Base-by-base conservation (phyloP, 176 grass and related monocot species). In the Raddia guianensis region DNA sequence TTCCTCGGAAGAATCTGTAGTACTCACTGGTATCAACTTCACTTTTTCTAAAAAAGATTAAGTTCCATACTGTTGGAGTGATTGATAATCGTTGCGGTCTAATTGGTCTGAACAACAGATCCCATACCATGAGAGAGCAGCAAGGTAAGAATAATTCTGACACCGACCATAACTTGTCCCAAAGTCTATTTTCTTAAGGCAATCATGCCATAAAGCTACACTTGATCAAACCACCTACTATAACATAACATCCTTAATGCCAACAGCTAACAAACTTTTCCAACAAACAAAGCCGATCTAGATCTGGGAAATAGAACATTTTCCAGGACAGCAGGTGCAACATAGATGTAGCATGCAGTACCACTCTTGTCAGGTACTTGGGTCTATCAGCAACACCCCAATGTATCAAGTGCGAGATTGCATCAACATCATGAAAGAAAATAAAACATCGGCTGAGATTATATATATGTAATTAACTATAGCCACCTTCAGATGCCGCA, bases 401-500 rank as follows among this genome's bases (percentile, higher is more conserved):
- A 32, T 65, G 60, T 47, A 72, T 46, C 40, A 43, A 11, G 13
- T 51, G 68, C 13, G 20, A 45, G n/a, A 68, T 34, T 37, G 12
- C 27, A 45, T 33, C 33, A 66, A 77, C 57, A 72, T 49, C 47
- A 33, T 73, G 20, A 53, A 82, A 78, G 32, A 83, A 27, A 27
- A 27, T 27, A 27, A 27, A 27, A 83, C 72, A 85, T 66, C 65
- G 67, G 75, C 73, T 66, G 43, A 81, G 77, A 86, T 85, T 45
- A 77, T 90, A 40, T 45, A 77, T 90, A 40, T 40, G 78, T 68
- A 78, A 78, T 82, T 50, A 42, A 85, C 82, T 85, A 82, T 82
- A 85, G 73, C 87, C 77, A 85, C 72, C 72, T 50, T 66, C 55
- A 70, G 83, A 89, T 74, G 83, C 66, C 63, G 59, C 83, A 78